Percentiles rank a stretch among this genome's conserved stretches.
Evolutionary conservation across 768 basidiomycete species (phyloP).

Genomic region (Boletus pseudopeckii): DNA sequence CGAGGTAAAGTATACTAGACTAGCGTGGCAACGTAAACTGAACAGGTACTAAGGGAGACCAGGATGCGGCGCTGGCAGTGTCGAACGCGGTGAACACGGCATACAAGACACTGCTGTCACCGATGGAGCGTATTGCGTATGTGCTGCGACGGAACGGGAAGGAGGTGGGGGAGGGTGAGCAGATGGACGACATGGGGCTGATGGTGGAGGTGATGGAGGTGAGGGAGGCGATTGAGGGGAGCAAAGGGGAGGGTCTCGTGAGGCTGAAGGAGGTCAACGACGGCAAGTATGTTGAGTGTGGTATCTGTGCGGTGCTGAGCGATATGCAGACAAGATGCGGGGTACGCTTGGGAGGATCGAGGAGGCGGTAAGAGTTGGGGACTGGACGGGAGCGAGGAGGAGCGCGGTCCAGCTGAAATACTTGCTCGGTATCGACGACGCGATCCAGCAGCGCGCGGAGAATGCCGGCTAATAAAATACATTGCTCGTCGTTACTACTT

Average conservation of each 20-base stretch:
- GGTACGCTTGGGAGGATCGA: constrained; percentile 46
- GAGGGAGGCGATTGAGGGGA: constrained; percentile 67
- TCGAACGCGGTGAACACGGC: constrained; percentile 82
- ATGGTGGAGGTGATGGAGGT: constrained; percentile 77
- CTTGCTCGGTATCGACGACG: constrained; percentile 55
- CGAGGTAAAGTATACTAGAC: constrained; percentile 39
- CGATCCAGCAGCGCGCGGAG: constrained; percentile 19
- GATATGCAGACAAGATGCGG: constrained; percentile 48
- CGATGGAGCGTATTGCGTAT: constrained; percentile 76
- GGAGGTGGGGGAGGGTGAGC: constrained; percentile 64
- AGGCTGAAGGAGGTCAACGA: constrained; percentile 51
- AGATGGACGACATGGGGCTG: constrained; percentile 65
- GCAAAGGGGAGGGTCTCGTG: constrained; percentile 50
- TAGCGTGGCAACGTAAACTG: constrained; percentile 5
- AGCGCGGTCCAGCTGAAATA: constrained; percentile 73
- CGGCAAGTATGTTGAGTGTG: constrained; percentile 37
- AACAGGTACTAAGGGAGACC: constrained; percentile 21
- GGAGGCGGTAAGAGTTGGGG: constrained; percentile 43
- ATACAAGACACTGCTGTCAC: constrained; percentile 70
- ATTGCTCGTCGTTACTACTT: too few relatives aligned
- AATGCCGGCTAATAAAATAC: constrained; percentile 13
- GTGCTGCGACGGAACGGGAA: constrained; percentile 64
- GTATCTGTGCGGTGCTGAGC: background rate
- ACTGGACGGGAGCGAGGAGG: constrained; percentile 56
- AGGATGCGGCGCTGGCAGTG: constrained; percentile 30